Base-by-base conservation (phyloP, 2,329 filamentous ascomycete genomes). In the Rhinocladiella similis region DNA sequence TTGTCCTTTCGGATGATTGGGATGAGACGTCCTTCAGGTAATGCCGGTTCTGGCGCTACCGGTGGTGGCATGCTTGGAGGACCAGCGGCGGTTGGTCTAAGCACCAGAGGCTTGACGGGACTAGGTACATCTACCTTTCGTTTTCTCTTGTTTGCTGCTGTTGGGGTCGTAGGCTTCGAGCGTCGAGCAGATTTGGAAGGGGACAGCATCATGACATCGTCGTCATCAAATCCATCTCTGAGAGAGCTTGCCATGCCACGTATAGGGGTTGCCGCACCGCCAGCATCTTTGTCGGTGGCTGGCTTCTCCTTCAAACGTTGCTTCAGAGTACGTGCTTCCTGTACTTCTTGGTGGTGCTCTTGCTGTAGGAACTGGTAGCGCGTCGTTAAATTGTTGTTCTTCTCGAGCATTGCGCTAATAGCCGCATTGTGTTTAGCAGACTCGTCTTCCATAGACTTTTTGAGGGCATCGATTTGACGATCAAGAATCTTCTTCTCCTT, bases 171-270 rank as follows among this genome's bases (percentile, higher is more conserved):
- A 42, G 78, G 73, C 66, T 80, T 83, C 5, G 75, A 73, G 61
- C 73, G 76, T 45, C 69, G 63, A 6, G 69, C 69, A 7, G 76
- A 74, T 62, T 79, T 84, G 50, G 77, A 82, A 3, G 83, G 83
- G 2, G 83, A 85, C 1, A 77, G 68, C 59, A 80, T 73, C 54
- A 79, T 69, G 7, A 86, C 77, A 65, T 87, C 82, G 53, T 81
- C 78, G 60, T 87, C 82, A 54, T 86, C 82, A 65, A 87, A 87
- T 16, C 84, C 84, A 71, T 87, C 84, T 14, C 83, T 77, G 35
- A 81, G 76, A 2, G 77, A 75, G 1, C 78, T 69, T 5, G 69
- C 68, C 43, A 58, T 41, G 7, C 55, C 59, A 61, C 78, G 81
- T 57, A 71, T 80, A 0, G 82, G 82, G 1, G 82, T 84, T 3